These are phyloP conservation scores for Talaromyces sp. DNA, from an alignment of 2,329 filamentous ascomycete species.

Conservation along the genomic window DNA sequence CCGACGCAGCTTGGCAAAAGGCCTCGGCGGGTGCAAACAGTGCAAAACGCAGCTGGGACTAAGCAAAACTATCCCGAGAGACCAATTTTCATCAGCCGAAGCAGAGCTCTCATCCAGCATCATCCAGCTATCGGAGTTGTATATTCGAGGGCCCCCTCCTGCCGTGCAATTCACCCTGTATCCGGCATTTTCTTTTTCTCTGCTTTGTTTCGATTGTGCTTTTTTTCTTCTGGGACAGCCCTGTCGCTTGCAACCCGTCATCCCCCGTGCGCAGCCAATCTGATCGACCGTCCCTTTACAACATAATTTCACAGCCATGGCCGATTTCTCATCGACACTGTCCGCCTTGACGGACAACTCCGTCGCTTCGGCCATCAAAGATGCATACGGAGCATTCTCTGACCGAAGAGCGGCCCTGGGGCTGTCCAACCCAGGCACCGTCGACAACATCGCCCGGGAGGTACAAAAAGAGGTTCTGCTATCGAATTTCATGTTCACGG, in stretches of 20 bases:
- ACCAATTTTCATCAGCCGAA: constrained; percentile 12
- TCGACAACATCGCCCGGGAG: constrained; percentile 85
- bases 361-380: constrained; percentile 62
- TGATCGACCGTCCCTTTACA: neutral
- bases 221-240: neutral
- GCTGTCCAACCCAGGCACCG: constrained; percentile 83
- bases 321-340: constrained; percentile 45
- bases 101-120: constrained; percentile 1
- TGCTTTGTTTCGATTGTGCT: neutral
- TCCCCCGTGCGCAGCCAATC: neutral
- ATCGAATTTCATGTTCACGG: constrained; percentile 94
- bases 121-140: constrained; percentile 6
- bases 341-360: constrained; percentile 71
- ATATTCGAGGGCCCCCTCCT: neutral
- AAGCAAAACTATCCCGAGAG: constrained; percentile 5
- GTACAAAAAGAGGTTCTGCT: constrained; percentile 95
- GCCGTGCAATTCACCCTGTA: neutral
- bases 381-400: constrained; percentile 76
- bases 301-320: constrained; percentile 25
- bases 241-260: neutral
- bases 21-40: constrained; percentile 5
- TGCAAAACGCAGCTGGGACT: constrained; percentile 5
- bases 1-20: neutral
- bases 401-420: constrained; percentile 84
- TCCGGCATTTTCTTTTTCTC: neutral